Base-by-base conservation (phyloP, 495 filamentous ascomycete genomes). In the Neurospora hispaniola region DNA sequence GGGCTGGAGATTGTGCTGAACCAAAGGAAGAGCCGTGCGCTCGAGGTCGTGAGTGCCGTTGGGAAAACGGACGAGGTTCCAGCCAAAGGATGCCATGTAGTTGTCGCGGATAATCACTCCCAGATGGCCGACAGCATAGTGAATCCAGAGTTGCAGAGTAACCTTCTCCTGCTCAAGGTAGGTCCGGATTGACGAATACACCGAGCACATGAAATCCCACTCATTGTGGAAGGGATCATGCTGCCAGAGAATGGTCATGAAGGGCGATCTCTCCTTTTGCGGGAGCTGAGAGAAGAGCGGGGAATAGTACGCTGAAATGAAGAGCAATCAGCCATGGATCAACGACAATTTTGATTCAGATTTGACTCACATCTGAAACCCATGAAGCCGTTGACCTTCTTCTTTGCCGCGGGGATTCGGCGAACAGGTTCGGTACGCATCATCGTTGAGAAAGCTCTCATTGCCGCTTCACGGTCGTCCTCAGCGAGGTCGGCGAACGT, bases 191-290 rank as follows among this genome's bases (percentile, higher is more conserved):
- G 69, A 54, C 8, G 77, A 79, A 42, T 79, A 79, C 11, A 78
- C 74, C 12, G 74, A 73, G 35, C 74, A 78, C 77, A 78, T 73
- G 71, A 78, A 76, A 69, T 79, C 71, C 75, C 75, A 78, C 27
- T 78, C 78, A n/a, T 76, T 74, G 46, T 78, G 77, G 42, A 76
- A 75, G 2, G 74, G 71, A 23, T 77, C 75, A 38, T 75, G 68
- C 59, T 74, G 73, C 78, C 75, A 78, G 4, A 76, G 76, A 14
- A 54, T 69, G 14, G 76, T 77, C 46, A 79, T 72, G 38, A 79
- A 75, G 35, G 72, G 75, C 23, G 76, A 76, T 18, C 73, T 70
- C 46, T 73, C 39, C 66, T 74, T 74, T 18, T 76, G 75, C n/a
- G 54, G 75, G 27, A 72, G 41, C 40, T 72, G 68, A 35, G 73